Evolutionary conservation across 495 filamentous ascomycete species (phyloP), one percentile per base, ranked within the genome.

Genomic region (Aspergillus leporis): DNA sequence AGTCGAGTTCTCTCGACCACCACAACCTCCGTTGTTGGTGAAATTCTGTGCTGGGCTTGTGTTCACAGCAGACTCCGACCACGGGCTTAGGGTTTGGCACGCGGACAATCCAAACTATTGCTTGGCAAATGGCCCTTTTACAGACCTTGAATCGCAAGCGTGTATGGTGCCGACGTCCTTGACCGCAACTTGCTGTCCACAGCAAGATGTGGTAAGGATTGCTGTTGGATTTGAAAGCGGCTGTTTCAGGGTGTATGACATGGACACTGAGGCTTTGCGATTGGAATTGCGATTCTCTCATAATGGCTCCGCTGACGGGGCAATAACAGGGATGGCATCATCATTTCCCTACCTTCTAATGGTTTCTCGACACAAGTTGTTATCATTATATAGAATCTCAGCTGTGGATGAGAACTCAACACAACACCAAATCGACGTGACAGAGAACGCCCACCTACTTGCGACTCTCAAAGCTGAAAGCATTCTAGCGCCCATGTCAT

Each of bases 401-500:
- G 45, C 53, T 34, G 55, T 18, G 16, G 10, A 28, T 41, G 40
- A 68, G 16, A 52, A 22, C 8, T 22, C 57, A 23, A 54, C 16
- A 14, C 52, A 48, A 47, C 14, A 18, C 16, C 53, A 47, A 47
- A 14, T 19, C 7, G 53, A 9, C 57, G 69, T 50, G 52, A 61
- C 52, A 41, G 25, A 52, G 9, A 62, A 83, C 21, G 87, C 83
- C 5, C 72, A 78, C 55, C 76, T 96, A 22, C 78, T 98, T 36
- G 86, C 88, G 16, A 96, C 92, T 4, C 78, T 98, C 25, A 85
- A 84, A 68, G 95, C 93, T 10, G 85, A 91, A 64, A 93, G 88
- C 14, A 87, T 87, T 1, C 84, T 90, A 64, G 83, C 90, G 4
- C 93, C 93, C 0, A 74, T 93, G 55, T 88, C 91, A 14, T 76